Conservation (phyloP, 176 grass and related monocot genomes). For the Oryza australiensis region DNA sequence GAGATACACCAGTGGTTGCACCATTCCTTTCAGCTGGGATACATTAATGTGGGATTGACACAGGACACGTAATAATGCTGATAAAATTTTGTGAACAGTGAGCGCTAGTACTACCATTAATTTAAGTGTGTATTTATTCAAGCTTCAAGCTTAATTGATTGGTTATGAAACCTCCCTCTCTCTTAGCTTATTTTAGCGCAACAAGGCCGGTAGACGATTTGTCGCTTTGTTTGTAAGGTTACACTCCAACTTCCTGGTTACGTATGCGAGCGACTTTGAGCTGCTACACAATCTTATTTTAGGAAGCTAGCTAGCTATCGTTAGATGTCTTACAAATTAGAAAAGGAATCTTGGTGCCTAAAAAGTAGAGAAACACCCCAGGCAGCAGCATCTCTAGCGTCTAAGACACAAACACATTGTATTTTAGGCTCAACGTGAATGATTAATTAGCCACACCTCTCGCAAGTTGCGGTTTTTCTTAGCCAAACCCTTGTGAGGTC, state of each 20-base stretch:
- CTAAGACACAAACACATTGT: conserved; percentile 55
- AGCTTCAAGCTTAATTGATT: conserved; percentile 7
- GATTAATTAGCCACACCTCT: conserved; percentile 43
- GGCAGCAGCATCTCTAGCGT: conserved; percentile 43
- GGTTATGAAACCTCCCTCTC: not conserved
- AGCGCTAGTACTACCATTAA: not conserved
- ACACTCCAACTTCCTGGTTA: conserved; percentile 36
- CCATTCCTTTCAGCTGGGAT: conserved; percentile 3
- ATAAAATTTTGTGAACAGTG: not conserved
- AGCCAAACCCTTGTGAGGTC: conserved; percentile 25
- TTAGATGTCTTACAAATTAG: conserved; percentile 29
- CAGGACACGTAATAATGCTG: not conserved
- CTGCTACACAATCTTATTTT: conserved; percentile 36
- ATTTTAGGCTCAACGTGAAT: conserved; percentile 47
- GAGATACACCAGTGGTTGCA: conserved; percentile 28
- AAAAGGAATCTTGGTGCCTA: conserved; percentile 50
- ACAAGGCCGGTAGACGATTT: conserved; percentile 30
- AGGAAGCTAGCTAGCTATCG: conserved; percentile 31
- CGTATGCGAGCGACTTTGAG: conserved; percentile 45
- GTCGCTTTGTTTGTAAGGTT: conserved; percentile 35
- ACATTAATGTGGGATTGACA: not conserved
- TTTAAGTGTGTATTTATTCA: not conserved
- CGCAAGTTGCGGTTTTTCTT: conserved; percentile 37
- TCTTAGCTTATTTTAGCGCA: conserved; percentile 23
- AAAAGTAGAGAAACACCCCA: conserved; percentile 46